Percentiles rank a stretch among this genome's conserved stretches.
Conservation (phyloP, 129 eudicot species). For the Centella asiatica region DNA sequence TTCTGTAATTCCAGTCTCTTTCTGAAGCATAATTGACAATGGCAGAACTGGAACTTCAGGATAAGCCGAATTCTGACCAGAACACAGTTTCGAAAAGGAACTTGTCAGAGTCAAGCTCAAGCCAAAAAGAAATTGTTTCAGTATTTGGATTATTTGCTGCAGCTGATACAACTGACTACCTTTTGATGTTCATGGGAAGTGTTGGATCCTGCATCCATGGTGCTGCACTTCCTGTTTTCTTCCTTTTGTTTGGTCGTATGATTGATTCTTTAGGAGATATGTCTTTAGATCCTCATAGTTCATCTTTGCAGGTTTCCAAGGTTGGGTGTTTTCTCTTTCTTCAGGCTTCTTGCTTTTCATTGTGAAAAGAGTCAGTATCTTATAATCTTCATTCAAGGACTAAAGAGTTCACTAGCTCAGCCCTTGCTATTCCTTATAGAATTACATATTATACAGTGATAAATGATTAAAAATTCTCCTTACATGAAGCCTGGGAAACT, state of each 20-base stretch:
- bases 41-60: slow-evolving; percentile 45
- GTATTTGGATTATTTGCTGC: slow-evolving; percentile 53
- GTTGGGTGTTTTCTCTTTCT: slow-evolving; percentile 15
- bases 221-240: slow-evolving; percentile 74
- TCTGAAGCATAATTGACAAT: slow-evolving; percentile 15
- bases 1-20: slow-evolving; percentile 12
- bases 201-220: slow-evolving; percentile 77
- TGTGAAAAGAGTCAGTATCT: not conserved
- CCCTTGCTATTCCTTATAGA: not conserved
- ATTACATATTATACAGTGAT: no score
- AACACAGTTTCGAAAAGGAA: slow-evolving; percentile 22
- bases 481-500: no score
- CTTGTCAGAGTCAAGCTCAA: slow-evolving; percentile 19
- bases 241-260: slow-evolving; percentile 67
- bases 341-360: not conserved
- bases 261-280: slow-evolving; percentile 67
- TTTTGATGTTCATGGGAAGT: slow-evolving; percentile 73
- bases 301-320: slow-evolving; percentile 57
- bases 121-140: slow-evolving; percentile 21
- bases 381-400: not conserved
- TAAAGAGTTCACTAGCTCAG: not conserved
- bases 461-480: no score
- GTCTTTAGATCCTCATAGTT: slow-evolving; percentile 51
- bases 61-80: slow-evolving; percentile 20
- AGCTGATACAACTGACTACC: slow-evolving; percentile 55